A percentile compares a stretch with the other conserved stretches of the same genome.
These are phyloP conservation scores for Thelonectria olida DNA, from an alignment of 2,329 filamentous ascomycete species.

Conservation along the genomic window DNA sequence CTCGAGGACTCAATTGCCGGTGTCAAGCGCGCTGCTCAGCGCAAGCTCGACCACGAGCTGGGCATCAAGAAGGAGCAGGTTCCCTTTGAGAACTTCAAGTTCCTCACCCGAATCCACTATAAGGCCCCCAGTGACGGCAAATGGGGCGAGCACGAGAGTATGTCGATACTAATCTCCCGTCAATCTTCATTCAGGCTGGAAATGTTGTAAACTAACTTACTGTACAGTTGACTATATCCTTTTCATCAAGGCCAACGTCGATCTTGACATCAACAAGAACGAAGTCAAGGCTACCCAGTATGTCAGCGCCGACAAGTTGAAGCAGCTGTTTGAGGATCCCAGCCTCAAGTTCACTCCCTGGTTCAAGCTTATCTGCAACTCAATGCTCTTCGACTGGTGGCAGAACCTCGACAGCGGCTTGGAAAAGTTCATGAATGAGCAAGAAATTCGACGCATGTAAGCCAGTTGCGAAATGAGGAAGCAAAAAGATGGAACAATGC, in stretches of 20 bases:
- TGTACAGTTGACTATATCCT: slow-evolving; percentile 92
- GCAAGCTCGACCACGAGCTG: slow-evolving; percentile 94
- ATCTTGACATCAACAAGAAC: slow-evolving; percentile 83
- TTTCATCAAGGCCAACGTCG: slow-evolving; percentile 94
- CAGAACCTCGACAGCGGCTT: slow-evolving; percentile 81
- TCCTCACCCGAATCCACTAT: slow-evolving; percentile 97
- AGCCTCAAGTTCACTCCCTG: slow-evolving; percentile 91
- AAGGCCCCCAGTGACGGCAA: slow-evolving; percentile 96
- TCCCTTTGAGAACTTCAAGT: slow-evolving; percentile 89
- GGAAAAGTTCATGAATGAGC: slow-evolving; percentile 87
- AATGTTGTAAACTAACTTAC: slow-evolving; percentile 17
- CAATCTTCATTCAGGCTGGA: too few relatives aligned
- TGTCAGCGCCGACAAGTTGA: slow-evolving; percentile 83
- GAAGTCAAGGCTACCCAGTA: slow-evolving; percentile 89
- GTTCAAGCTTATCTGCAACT: slow-evolving; percentile 99
- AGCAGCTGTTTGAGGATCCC: slow-evolving; percentile 84
- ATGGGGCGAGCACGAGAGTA: slow-evolving; percentile 99
- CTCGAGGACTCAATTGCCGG: slow-evolving; percentile 83
- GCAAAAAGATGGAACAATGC: slow-evolving; percentile 12
- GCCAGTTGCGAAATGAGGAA: slow-evolving; percentile 9
- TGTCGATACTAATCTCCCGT: slow-evolving; percentile 46
- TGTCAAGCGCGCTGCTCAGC: slow-evolving; percentile 89
- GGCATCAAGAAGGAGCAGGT: slow-evolving; percentile 92
- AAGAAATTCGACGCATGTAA: slow-evolving; percentile 82
- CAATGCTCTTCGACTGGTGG: slow-evolving; percentile 99